Base-by-base conservation (phyloP, 1,284 basidiomycete genomes). In the Apiotrichum veenhuisii region DNA sequence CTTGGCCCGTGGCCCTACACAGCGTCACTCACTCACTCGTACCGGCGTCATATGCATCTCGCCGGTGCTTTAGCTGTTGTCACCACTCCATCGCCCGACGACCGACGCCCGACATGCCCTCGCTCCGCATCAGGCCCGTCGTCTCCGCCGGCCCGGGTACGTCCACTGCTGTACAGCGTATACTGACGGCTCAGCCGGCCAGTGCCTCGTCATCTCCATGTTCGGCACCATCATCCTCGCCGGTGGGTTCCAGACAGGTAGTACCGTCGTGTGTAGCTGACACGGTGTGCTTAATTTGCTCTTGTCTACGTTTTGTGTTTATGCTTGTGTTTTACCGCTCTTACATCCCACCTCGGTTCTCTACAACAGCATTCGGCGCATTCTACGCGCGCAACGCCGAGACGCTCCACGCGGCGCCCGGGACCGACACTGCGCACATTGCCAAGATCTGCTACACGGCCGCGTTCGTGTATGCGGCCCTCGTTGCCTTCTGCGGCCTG, bases 161-260 rank as follows among this genome's bases (percentile, higher is more conserved):
- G 77, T 48, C 9, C 11, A 36, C 1, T 5, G 10, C 7, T 18
- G 7, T 2, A 1, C n/a, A n/a, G n/a, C 2, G 17, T 8, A 0
- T 27, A 34, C 50, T 55, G 37, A 54, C 48, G 14, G 25, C 17
- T 23, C 62, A 82, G 81, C 81, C 26, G 74, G 75, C 49, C 82
- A 80, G 74, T 83, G 81, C 64, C 80, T 80, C 38, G 72, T 82
- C 50, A 72, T 83, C 48, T 80, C 78, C 12, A 58, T 79, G 44
- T 80, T 82, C 47, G 82, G 80, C n/a, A 77, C 80, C 25, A 65
- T 81, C 60, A 80, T 82, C 61, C 76, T 82, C 33, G 61, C 77
- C 43, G 77, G 75, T 77, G 53, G 30, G 76, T 70, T 15, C 4
- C 33, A 22, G 9, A 2, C 5, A 11, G 17, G 1, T 2, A 4